Evolutionary conservation across 2,329 filamentous ascomycete species (phyloP), one percentile per base, ranked within the genome.

Genomic region (Hymenoscyphus albidus): DNA sequence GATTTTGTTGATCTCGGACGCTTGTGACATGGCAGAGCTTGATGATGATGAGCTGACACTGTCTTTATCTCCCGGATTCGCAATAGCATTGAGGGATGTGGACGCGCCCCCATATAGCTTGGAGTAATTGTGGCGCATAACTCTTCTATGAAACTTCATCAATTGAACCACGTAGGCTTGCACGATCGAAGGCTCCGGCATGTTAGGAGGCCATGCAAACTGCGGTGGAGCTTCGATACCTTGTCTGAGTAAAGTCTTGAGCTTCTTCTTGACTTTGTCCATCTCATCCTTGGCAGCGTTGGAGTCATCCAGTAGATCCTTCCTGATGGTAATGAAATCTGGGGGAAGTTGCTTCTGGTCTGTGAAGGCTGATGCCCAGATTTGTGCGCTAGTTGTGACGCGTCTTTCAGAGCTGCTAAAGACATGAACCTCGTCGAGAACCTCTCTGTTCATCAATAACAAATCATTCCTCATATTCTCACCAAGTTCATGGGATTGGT

Each of bases 201-300:
- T 95, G 69, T 95, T 94, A 54, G 92, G 87, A 1, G 95, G 95
- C 95, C 95, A 99, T n/a, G 95, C 92, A 75, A 99, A 99, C 74
- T 99, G 93, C 18, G 94, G 88, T 10, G 95, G 95, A 0, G 94
- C 91, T 74, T 95, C 91, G 67, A 93, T 92, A n/a, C 94, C 95
- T 76, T 97, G 91, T 38, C 95, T 88, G 64, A 99, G 79, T 22
- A 99, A 83, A 0, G 92, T 89, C 80, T 99, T 99, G 35, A 99
- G 84, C 86, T 96, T 97, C 85, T 99, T 99, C 83, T 99, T 99
- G 63, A 99, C 95, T 78, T 97, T 97, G 79, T 99, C 96, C 91
- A 97, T 99, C 74, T 97, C 93, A 76, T 99, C 95, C 77, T 99
- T 99, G 64, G 95, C 95, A 3, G 95, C 95, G 76, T 99, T 99